phyloP scores from a whole-genome alignment of 352 stramenopile species.

The Phytophthora macrochlamydospora region DNA sequence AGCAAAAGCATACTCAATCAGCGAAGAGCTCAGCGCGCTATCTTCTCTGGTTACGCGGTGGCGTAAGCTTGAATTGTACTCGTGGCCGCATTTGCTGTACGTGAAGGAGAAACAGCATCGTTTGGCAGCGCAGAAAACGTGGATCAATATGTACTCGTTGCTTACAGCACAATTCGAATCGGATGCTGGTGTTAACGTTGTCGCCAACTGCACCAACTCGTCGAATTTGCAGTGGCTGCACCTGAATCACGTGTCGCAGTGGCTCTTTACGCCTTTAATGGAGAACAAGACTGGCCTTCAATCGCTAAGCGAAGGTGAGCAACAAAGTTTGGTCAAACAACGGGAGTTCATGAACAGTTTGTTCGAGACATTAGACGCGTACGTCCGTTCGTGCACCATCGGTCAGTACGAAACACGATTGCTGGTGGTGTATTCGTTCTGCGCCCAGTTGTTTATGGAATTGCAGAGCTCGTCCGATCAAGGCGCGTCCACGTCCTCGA shows the following conservation, averaged over 20 bases:
- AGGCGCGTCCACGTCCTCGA: conserved; percentile 22
- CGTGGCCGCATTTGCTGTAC: conserved; percentile 95
- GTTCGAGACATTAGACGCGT: conserved; percentile 92
- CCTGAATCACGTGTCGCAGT: conserved; percentile 61
- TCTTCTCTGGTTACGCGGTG: conserved; percentile 96
- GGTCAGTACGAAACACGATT: conserved; percentile 93
- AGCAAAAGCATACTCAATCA: conserved; percentile 91
- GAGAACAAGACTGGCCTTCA: conserved; percentile 20
- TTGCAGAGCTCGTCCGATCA: conserved; percentile 42
- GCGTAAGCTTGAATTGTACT: conserved; percentile 98
- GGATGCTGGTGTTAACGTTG: conserved; percentile 30
- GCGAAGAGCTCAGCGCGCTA: conserved; percentile 90
- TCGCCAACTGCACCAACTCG: conserved; percentile 6
- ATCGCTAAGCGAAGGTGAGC: conserved; percentile 19
- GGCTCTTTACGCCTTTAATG: conserved; percentile 57
- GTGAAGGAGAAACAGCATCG: conserved; percentile 87
- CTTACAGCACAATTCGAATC: conserved; percentile 80
- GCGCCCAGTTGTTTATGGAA: conserved; percentile 84
- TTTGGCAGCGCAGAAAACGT: conserved; percentile 78
- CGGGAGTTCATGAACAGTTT: conserved; percentile 77
- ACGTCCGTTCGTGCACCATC: conserved; percentile 89
- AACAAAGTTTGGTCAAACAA: conserved; percentile 41
- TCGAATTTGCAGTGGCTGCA: conserved; percentile 67
- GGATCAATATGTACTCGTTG: conserved; percentile 89
- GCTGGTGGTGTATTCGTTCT: conserved; percentile 90